These are phyloP conservation scores for Exsudoporus frostii DNA, from an alignment of 768 basidiomycete species.

Conservation along the genomic window DNA sequence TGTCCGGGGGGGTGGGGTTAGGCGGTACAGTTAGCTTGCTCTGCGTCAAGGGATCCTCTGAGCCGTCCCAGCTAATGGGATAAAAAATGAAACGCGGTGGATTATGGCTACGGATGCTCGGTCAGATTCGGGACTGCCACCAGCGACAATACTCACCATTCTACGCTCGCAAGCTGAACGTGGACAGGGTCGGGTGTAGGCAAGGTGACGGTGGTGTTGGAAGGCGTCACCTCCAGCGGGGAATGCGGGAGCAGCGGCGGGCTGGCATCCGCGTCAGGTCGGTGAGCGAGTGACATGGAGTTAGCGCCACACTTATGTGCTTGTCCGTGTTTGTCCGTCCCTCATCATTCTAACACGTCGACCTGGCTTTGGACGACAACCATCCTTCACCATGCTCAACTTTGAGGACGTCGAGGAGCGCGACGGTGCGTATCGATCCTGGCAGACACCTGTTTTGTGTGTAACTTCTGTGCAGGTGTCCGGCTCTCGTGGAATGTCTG, in stretches of 20 bases:
- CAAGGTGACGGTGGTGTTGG: conserved; percentile 30
- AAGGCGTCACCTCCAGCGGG: conserved; percentile 13
- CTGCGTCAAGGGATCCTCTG: conserved; percentile 27
- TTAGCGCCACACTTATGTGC: conserved; percentile 7
- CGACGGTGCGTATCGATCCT: conserved; percentile 60
- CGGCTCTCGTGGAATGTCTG: conserved; percentile 98
- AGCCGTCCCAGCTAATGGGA: conserved; percentile 25
- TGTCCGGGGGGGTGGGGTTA: not conserved
- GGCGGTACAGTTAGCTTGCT: not conserved
- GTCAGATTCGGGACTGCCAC: not conserved
- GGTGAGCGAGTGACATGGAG: not conserved
- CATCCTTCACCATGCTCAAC: conserved; percentile 54
- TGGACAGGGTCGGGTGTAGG: conserved; percentile 21
- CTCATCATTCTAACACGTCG: conserved; percentile 25
- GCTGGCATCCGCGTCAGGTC: not conserved
- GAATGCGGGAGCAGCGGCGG: not conserved
- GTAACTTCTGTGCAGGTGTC: conserved; percentile 56
- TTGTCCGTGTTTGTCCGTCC: conserved; percentile 19
- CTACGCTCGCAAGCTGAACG: conserved; percentile 13
- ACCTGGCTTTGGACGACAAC: conserved; percentile 29
- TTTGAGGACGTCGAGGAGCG: conserved; percentile 98
- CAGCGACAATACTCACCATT: conserved; percentile 7
- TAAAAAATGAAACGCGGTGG: conserved; percentile 27
- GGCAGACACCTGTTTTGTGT: not conserved
- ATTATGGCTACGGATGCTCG: conserved; percentile 5